phyloP scores from a whole-genome alignment of 176 grass and related monocot genomes.

The Puya raimondii region DNA sequence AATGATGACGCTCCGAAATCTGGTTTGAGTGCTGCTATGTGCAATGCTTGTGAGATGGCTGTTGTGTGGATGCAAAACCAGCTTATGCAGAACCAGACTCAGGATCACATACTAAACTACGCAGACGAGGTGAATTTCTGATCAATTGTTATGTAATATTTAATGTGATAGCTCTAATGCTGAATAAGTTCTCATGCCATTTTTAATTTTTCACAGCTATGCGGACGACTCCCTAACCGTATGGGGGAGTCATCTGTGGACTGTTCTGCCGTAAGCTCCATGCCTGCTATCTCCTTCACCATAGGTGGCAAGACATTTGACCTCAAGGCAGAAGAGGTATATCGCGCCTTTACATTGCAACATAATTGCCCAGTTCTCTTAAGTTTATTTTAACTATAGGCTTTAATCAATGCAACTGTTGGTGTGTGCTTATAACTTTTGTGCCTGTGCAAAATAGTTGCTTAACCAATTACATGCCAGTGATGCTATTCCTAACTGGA shows the following conservation, averaged over 20 bases:
- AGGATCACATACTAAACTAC: slow-evolving; percentile 49
- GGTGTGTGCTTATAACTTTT: no score
- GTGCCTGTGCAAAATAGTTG: no score
- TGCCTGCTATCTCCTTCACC: slow-evolving; percentile 37
- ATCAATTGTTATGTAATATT: not conserved
- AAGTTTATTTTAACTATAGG: no score
- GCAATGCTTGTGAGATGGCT: slow-evolving; percentile 58
- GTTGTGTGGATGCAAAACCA: slow-evolving; percentile 80
- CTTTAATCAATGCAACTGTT: no score
- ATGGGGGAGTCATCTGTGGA: slow-evolving; percentile 49
- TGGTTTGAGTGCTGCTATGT: slow-evolving; percentile 48
- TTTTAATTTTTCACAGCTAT: slow-evolving; percentile 35
- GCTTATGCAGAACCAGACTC: slow-evolving; percentile 48
- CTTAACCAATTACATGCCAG: no score
- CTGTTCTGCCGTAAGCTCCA: slow-evolving; percentile 24
- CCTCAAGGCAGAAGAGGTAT: slow-evolving; percentile 54
- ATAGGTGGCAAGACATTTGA: slow-evolving; percentile 57
- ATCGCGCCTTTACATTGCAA: not conserved
- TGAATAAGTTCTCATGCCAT: not conserved
- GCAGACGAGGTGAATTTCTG: slow-evolving; percentile 39
- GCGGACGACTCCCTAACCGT: slow-evolving; percentile 38
- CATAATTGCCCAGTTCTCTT: no score
- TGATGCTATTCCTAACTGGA: no score
- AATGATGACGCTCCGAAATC: slow-evolving; percentile 25
- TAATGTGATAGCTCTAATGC: not conserved